A percentile compares a stretch with the other conserved stretches of the same genome.
Evolutionary conservation across 805 yeast species (phyloP).

Genomic region (Trichomonascus vanleenenianus): DNA sequence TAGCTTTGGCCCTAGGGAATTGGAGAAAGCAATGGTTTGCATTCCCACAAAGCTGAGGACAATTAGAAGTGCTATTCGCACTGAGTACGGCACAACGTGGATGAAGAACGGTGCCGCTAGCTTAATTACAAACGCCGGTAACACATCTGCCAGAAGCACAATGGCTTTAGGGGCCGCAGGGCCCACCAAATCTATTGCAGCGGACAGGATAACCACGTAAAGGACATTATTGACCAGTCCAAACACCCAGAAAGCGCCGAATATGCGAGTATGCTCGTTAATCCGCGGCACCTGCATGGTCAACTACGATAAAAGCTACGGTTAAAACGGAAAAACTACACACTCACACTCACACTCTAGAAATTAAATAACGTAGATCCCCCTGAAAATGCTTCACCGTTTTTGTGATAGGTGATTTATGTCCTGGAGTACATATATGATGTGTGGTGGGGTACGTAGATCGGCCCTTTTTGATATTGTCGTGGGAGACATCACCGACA

Average conservation of each 20-base stretch:
- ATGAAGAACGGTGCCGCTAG: constrained; percentile 71
- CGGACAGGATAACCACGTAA: constrained; percentile 84
- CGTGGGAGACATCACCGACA: too few species aligned
- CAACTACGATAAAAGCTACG: too few species aligned
- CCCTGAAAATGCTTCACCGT: too few species aligned
- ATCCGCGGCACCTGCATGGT: background rate
- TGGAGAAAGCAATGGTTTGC: constrained; percentile 49
- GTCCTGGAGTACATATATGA: too few species aligned
- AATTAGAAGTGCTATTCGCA: constrained; percentile 49
- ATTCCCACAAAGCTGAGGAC: constrained; percentile 62
- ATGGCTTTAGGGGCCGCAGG: constrained; percentile 74
- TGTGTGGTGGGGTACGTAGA: too few species aligned
- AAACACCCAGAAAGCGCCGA: constrained; percentile 59
- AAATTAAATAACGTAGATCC: too few species aligned
- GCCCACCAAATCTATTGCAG: constrained; percentile 90
- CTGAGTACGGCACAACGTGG: constrained; percentile 53
- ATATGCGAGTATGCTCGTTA: constrained; percentile 8
- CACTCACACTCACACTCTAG: too few species aligned
- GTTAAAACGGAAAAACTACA: too few species aligned
- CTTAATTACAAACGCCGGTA: constrained; percentile 74
- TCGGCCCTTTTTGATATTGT: too few species aligned
- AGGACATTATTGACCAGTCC: constrained; percentile 84
- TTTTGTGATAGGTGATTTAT: too few species aligned
- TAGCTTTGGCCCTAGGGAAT: constrained; percentile 36
- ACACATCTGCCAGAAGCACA: constrained; percentile 76